Evolutionary conservation across 495 filamentous ascomycete species (phyloP).

Genomic region (Aspergillus ellipticus): DNA sequence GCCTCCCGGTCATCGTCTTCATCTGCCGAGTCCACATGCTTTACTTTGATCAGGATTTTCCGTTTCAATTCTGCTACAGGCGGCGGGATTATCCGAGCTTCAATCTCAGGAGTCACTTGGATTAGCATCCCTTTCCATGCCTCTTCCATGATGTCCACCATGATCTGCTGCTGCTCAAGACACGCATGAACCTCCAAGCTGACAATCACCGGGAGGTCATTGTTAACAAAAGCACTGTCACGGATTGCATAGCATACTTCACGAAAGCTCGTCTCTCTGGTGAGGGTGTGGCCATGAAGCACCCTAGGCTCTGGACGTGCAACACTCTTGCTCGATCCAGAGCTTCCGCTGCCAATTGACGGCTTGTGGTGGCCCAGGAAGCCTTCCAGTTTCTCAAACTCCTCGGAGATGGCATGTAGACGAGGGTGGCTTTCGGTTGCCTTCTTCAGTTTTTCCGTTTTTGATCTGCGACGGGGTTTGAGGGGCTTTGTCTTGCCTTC

Average conservation of each 20-base stretch:
- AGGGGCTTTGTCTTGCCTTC: slow-evolving; percentile 3
- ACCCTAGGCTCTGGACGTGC: slow-evolving; percentile 66
- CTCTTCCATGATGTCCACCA: slow-evolving; percentile 84
- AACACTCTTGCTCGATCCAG: slow-evolving; percentile 22
- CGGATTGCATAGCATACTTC: slow-evolving; percentile 76
- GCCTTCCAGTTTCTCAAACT: slow-evolving; percentile 19
- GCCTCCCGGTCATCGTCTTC: slow-evolving; percentile 25
- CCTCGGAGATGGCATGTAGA: slow-evolving; percentile 16
- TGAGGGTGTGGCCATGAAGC: slow-evolving; percentile 85
- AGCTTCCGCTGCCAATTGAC: slow-evolving; percentile 15
- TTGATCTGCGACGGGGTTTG: slow-evolving; percentile 20
- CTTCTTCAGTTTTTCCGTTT: slow-evolving; percentile 19
- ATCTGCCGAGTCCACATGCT: slow-evolving; percentile 50
- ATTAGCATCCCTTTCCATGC: slow-evolving; percentile 70
- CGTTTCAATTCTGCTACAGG: slow-evolving; percentile 59
- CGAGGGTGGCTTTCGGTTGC: slow-evolving; percentile 11
- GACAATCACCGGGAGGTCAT: slow-evolving; percentile 78
- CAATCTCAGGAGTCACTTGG: slow-evolving; percentile 47
- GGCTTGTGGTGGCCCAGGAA: slow-evolving; percentile 22
- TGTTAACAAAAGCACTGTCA: slow-evolving; percentile 70
- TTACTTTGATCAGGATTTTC: slow-evolving; percentile 91
- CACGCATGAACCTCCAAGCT: slow-evolving; percentile 86
- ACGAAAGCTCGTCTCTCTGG: slow-evolving; percentile 79
- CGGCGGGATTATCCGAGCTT: slow-evolving; percentile 54
- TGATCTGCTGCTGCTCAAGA: slow-evolving; percentile 73